phyloP scores from a whole-genome alignment of 495 filamentous ascomycete species.

The Neurospora tetrasperma region DNA sequence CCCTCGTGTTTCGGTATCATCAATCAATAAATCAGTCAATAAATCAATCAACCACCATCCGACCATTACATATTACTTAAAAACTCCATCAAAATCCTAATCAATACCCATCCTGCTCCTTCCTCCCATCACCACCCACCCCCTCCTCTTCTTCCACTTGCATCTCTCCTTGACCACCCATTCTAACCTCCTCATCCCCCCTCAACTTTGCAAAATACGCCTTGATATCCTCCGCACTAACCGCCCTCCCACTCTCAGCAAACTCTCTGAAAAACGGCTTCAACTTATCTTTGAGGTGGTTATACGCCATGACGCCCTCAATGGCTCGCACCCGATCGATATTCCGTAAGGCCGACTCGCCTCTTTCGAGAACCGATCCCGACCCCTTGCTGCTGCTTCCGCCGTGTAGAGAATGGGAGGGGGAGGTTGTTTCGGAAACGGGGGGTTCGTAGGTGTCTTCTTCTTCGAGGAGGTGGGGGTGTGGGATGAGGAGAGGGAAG shows the following conservation, averaged over 20 bases:
- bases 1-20: neutral
- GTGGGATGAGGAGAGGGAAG: constrained; percentile 57
- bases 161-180: constrained; percentile 24
- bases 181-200: constrained; percentile 60
- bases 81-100: neutral
- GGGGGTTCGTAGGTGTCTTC: constrained; percentile 90
- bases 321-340: constrained; percentile 89
- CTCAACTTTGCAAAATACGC: constrained; percentile 86
- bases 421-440: constrained; percentile 40
- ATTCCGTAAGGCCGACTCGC: constrained; percentile 79
- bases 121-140: constrained; percentile 34
- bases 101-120: constrained; percentile 52
- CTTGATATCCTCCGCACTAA: constrained; percentile 92
- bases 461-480: constrained; percentile 80
- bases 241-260: constrained; percentile 75
- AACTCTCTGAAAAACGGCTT: constrained; percentile 88
- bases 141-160: constrained; percentile 24
- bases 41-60: neutral
- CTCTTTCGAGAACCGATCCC: constrained; percentile 75
- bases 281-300: constrained; percentile 85
- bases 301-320: constrained; percentile 96
- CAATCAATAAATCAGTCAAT: too few species aligned
- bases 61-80: neutral
- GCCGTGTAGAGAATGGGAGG: constrained; percentile 24
- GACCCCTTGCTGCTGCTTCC: constrained; percentile 37